These are phyloP conservation scores for Mikania micrantha DNA, from an alignment of 129 eudicot species.

Conservation along the genomic window DNA sequence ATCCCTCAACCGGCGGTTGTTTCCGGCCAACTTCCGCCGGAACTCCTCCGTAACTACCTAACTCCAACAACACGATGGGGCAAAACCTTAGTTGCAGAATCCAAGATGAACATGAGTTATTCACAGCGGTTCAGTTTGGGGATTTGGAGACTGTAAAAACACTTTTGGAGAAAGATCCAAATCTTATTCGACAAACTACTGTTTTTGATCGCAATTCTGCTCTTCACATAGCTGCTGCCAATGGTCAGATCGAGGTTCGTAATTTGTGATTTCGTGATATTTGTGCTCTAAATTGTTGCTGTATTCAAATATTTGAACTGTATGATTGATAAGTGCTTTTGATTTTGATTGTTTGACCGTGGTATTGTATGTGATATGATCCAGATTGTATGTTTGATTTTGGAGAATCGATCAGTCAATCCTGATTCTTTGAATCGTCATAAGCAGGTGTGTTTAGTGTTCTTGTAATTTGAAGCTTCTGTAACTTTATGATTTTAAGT, in stretches of 20 bases:
- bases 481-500: too few relatives aligned
- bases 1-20: slow-evolving; percentile 5
- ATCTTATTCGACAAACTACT: slow-evolving; percentile 40
- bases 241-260: slow-evolving; percentile 93
- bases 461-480: too few relatives aligned
- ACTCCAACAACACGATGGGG: slow-evolving; percentile 53
- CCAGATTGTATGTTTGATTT: slow-evolving; percentile 49
- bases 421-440: too few relatives aligned
- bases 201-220: slow-evolving; percentile 78
- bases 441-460: too few relatives aligned
- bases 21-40: slow-evolving; percentile 13
- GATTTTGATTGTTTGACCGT: background rate
- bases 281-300: background rate
- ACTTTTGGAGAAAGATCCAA: slow-evolving; percentile 41
- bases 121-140: slow-evolving; percentile 59
- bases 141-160: slow-evolving; percentile 44
- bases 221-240: too few relatives aligned
- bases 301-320: too few relatives aligned
- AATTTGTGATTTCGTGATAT: background rate
- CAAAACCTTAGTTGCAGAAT: slow-evolving; percentile 71
- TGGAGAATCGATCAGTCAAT: too few relatives aligned
- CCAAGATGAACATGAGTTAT: slow-evolving; percentile 47
- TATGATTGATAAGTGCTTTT: slow-evolving; percentile 7
- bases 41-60: too few relatives aligned
- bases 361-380: background rate